Evolutionary conservation across 2,329 filamentous ascomycete genomes (phyloP), one percentile per base, ranked within the genome.

Genomic region (Monosporascus sp.): DNA sequence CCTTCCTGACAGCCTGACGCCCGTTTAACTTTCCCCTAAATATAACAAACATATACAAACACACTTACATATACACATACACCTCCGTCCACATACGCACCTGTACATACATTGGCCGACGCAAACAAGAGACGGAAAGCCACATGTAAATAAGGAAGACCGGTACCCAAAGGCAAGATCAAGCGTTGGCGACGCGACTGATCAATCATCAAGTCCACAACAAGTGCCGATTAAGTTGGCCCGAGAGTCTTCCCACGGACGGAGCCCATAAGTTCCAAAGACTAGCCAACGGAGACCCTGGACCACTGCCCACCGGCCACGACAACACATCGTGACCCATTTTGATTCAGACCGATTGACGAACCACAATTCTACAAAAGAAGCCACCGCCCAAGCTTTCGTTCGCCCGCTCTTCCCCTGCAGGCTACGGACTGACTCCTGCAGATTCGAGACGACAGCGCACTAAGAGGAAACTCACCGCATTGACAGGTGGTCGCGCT

Each of bases 401-500:
- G 0, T 19, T 19, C 43, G 6, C 43, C 17, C 8, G 24, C 22
- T 46, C 38, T 41, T 26, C 43, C 17, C 43, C 24, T 27, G 24
- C 43, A 46, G 24, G 43, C 14, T 27, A 26, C 9, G 14, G 14
- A 16, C 20, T 16, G 3, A 46, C 43, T 17, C n/a, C 11, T 14
- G 31, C 31, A 14, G 31, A 35, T 35, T 11, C 31, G 11, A 35
- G 31, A 5, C 31, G 31, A 35, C 31, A 35, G 31, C 31, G 31
- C 31, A 35, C 27, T 17, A 24, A 47, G 26, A 47, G 26, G 43
- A 44, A 37, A 37, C 26, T 46, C 43, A 46, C 43, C 43, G 38
- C 27, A 52, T 31, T 54, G 56, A 53, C 52, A 59, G 53, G 56
- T 63, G 58, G 59, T 63, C 58, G 55, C 54, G 51, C 55, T 48